Base-by-base conservation (phyloP, 192 early-diverging fungal genomes). In the Backusella sp. region DNA sequence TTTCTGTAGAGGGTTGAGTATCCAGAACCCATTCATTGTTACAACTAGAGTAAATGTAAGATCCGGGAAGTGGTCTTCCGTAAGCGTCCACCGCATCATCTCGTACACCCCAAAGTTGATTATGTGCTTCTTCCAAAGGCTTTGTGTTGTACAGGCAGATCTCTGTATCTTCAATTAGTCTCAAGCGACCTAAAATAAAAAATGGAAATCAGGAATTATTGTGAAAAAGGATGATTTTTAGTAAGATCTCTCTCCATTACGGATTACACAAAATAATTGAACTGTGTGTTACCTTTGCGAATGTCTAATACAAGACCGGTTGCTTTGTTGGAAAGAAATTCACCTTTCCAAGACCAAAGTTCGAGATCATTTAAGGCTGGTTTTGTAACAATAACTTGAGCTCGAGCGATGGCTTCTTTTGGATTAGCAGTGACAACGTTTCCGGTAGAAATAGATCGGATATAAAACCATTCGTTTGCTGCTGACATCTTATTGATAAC, bases 111-210 rank as follows among this genome's bases (percentile, higher is more conserved):
- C 82, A 83, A 32, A 59, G 37, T 67, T 83, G 82, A 52, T 83
- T 79, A 17, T 34, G 19, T 23, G 75, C 73, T 53, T 79, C 56
- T 59, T 82, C 81, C 19, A 53, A 11, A 30, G 70, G 70, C 49
- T 83, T 83, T 32, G 66, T 70, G 36, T 67, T 39, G 49, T 71
- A 75, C 30, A 79, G 56, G 73, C 77, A 79, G 42, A 83, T 74
- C n/a, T 83, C 78, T 35, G 82, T 83, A 67, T 83, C 82, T 71
- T 83, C 82, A 70, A 83, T 83, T 15, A 83, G 56, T 49, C 82
- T 70, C 30, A 83, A 66, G 15, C 82, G 77, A 62, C 82, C 82
- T 83, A 59, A 74, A 72, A 71, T 56, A 66, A 74, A 52, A 49
- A 39, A 66, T 26, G 7, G 35, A 35, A 52, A 59, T 34, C 41